Percentiles rank a stretch among this genome's conserved stretches.
These are phyloP conservation scores for Phaeophleospora eucalypticola DNA, from an alignment of 2,329 filamentous ascomycete genomes.

Conservation along the genomic window DNA sequence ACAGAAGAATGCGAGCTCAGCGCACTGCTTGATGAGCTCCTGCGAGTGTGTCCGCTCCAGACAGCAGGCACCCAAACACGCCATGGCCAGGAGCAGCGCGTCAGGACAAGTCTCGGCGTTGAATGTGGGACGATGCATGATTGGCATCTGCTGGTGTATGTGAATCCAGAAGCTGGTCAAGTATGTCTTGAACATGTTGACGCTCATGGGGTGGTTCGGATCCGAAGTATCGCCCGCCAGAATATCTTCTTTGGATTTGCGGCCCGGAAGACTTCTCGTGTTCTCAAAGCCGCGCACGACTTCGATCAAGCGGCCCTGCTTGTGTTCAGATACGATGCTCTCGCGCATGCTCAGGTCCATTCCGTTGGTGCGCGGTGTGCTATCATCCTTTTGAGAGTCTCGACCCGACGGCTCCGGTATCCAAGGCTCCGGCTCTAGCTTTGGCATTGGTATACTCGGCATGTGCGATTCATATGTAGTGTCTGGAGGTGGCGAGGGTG, in stretches of 20 bases:
- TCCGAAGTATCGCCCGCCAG: constrained; percentile 71
- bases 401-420: constrained; percentile 2
- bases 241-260: constrained; percentile 70
- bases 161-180: constrained; percentile 92
- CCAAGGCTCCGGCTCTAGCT: constrained; percentile 24
- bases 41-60: constrained; percentile 77
- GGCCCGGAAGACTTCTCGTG: constrained; percentile 67
- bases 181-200: constrained; percentile 94
- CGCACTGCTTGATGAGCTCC: constrained; percentile 69
- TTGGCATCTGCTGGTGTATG: constrained; percentile 90
- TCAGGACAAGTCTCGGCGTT: constrained; percentile 81
- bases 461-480: constrained; percentile 17
- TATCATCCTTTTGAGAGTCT: constrained; percentile 5
- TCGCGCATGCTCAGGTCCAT: constrained; percentile 77
- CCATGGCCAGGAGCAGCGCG: constrained; percentile 78
- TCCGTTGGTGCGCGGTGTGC: constrained; percentile 15
- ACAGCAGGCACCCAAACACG: constrained; percentile 87
- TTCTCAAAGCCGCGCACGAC: constrained; percentile 79
- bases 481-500: constrained; percentile 24
- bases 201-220: constrained; percentile 63
- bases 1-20: constrained; percentile 81
- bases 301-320: constrained; percentile 71
- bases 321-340: constrained; percentile 78
- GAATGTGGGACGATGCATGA: constrained; percentile 92
- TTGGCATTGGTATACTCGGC: constrained; percentile 20